Percentiles rank a stretch among this genome's conserved stretches.
These are phyloP conservation scores for Meira miltonrushii DNA, from an alignment of 1,284 basidiomycete genomes.

Conservation along the genomic window DNA sequence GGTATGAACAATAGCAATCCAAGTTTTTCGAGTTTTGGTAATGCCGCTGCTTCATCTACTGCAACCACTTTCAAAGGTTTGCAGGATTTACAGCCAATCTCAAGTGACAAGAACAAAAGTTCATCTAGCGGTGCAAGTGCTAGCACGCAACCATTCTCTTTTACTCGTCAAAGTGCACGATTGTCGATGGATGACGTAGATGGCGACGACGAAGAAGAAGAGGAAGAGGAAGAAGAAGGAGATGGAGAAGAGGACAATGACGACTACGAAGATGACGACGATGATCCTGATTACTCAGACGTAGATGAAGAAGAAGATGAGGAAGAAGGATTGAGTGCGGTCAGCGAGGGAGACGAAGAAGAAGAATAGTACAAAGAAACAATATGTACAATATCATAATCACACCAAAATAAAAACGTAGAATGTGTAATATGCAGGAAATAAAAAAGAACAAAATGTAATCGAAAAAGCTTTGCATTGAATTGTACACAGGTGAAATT, in stretches of 20 bases:
- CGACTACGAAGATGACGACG: neutral
- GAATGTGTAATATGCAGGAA: neutral
- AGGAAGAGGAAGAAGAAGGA: slow-evolving; percentile 3
- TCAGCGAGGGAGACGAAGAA: slow-evolving; percentile 8
- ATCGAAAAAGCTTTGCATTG: neutral
- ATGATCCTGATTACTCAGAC: neutral
- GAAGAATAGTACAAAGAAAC: slow-evolving; percentile 2
- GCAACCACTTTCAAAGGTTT: neutral
- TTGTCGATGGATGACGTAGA: neutral
- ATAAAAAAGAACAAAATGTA: neutral
- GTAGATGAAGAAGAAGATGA: slow-evolving; percentile 5
- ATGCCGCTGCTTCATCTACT: neutral
- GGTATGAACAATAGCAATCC: neutral
- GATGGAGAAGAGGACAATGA: neutral
- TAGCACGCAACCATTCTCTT: neutral
- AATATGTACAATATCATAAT: neutral
- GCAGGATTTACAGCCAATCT: neutral
- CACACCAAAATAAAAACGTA: neutral
- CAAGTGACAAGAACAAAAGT: neutral
- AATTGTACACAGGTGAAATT: neutral
- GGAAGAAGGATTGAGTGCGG: slow-evolving; percentile 9
- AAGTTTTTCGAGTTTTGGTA: neutral
- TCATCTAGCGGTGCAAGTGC: too few species aligned
- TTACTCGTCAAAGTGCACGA: slow-evolving; percentile 8
- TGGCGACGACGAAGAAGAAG: neutral